Conservation (phyloP, 2,329 filamentous ascomycete species). For the Diaporthe destruens region DNA sequence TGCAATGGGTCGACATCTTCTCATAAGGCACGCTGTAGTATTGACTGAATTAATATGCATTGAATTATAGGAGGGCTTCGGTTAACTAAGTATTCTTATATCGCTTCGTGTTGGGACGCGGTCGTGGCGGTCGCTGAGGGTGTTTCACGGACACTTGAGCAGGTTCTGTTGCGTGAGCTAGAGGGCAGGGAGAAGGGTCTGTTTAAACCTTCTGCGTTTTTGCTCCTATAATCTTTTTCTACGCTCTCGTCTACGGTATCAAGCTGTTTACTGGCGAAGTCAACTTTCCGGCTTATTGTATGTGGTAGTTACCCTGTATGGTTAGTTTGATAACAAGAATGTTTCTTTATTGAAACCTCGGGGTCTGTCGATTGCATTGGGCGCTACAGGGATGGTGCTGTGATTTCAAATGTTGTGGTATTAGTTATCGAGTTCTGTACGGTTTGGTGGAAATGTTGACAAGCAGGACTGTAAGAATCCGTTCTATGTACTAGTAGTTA, state of each 20-base stretch:
- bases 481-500: background rate
- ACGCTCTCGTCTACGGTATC: too few species aligned
- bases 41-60: background rate
- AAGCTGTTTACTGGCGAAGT: background rate
- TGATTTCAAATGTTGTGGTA: too few species aligned
- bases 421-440: too few species aligned
- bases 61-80: background rate
- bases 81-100: background rate
- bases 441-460: background rate
- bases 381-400: too few species aligned
- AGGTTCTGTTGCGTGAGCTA: background rate
- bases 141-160: background rate
- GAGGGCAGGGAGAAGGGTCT: background rate
- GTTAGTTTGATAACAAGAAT: background rate
- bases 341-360: background rate
- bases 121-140: background rate
- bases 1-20: too few species aligned
- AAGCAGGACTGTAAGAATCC: too few species aligned
- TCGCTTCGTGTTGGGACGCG: background rate
- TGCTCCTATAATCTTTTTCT: too few species aligned
- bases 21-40: background rate
- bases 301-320: background rate
- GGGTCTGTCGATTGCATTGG: too few species aligned
- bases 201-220: background rate
- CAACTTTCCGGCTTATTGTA: background rate